phyloP scores from a whole-genome alignment of 2,329 filamentous ascomycete genomes.

The Hymenoscyphus linearis region DNA sequence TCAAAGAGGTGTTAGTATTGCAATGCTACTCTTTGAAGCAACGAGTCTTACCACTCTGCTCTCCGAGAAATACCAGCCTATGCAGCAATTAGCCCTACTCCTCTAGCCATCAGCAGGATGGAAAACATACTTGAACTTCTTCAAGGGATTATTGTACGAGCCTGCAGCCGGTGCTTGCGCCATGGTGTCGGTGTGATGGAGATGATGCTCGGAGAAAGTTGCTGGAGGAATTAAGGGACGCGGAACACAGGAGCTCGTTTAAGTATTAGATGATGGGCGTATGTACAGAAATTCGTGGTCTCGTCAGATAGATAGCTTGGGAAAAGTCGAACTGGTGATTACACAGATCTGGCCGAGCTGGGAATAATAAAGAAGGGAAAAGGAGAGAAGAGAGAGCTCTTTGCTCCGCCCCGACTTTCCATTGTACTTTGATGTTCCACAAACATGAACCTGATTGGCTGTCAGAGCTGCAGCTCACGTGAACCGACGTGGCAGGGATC shows the following conservation, averaged over 20 bases:
- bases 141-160: slow-evolving; percentile 97
- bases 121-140: slow-evolving; percentile 91
- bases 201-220: not conserved
- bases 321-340: not conserved
- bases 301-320: slow-evolving; percentile 5
- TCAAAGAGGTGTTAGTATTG: slow-evolving; percentile 24
- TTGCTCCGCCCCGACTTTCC: not conserved
- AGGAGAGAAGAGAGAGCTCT: not conserved
- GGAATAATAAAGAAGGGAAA: not conserved
- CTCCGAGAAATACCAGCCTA: slow-evolving; percentile 93
- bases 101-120: not conserved
- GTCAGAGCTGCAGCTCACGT: not conserved
- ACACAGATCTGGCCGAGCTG: not conserved
- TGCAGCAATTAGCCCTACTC: slow-evolving; percentile 19
- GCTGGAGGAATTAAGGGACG: slow-evolving; percentile 3
- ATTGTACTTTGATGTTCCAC: not conserved
- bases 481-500: not conserved
- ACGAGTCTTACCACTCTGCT: slow-evolving; percentile 81
- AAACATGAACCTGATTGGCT: not conserved
- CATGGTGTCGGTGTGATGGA: slow-evolving; percentile 53
- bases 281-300: slow-evolving; percentile 14
- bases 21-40: slow-evolving; percentile 2
- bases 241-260: not conserved
- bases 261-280: slow-evolving; percentile 7
- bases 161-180: slow-evolving; percentile 75